phyloP scores from a whole-genome alignment of 2,329 filamentous ascomycete genomes.

The Cladophialophora psammophila region DNA sequence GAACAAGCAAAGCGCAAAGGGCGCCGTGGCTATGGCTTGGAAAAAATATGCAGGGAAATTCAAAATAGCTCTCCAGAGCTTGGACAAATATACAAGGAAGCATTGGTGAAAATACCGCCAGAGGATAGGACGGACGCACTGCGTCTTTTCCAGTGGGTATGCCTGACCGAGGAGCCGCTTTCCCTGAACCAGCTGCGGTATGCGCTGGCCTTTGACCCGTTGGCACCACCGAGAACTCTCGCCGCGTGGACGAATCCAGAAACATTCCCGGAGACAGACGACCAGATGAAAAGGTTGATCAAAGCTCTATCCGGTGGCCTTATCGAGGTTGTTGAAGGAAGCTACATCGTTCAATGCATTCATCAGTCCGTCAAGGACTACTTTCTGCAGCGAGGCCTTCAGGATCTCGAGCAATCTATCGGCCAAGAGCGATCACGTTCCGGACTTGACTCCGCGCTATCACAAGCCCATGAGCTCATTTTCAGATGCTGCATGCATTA shows the following conservation, averaged over 20 bases:
- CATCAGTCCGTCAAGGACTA: conserved; percentile 24
- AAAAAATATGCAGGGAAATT: conserved; percentile 9
- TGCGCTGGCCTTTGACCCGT: conserved; percentile 3
- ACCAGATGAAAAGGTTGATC: background rate
- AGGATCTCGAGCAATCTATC: conserved; percentile 10
- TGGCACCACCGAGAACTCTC: background rate
- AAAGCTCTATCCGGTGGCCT: conserved; percentile 18
- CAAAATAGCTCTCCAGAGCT: conserved; percentile 15
- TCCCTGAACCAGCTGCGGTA: conserved; percentile 12
- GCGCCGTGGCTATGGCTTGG: conserved; percentile 4
- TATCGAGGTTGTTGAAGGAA: conserved; percentile 2
- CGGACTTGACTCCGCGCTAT: background rate
- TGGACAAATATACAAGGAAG: conserved; percentile 11
- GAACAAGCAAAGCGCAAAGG: conserved; percentile 3
- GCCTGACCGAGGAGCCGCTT: conserved; percentile 10
- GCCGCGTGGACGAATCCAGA: background rate
- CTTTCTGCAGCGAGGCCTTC: conserved; percentile 10
- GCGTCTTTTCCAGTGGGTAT: conserved; percentile 10
- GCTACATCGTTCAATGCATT: conserved; percentile 10
- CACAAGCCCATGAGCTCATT: conserved; percentile 11
- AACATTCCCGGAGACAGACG: conserved; percentile 7
- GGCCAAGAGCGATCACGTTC: background rate
- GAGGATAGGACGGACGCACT: conserved; percentile 1
- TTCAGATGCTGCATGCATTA: conserved; percentile 18
- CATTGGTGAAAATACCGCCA: conserved; percentile 1